These are phyloP conservation scores for Mycena albidolilacea DNA, from an alignment of 768 basidiomycete species.

Conservation along the genomic window DNA sequence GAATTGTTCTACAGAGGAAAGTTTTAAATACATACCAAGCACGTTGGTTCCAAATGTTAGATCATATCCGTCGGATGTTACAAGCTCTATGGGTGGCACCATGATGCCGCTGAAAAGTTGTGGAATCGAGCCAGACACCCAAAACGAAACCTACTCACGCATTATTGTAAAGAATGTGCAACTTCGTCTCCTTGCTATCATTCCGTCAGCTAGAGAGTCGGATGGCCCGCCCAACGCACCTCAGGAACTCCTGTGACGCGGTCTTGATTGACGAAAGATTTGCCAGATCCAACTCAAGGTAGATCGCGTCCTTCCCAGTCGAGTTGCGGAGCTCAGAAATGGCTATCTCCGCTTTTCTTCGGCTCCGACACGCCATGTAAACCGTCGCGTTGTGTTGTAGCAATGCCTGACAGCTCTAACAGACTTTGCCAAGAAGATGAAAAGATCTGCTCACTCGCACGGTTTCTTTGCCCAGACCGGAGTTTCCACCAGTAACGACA, in stretches of 20 bases:
- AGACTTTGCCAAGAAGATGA: background rate
- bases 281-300: constrained; percentile 16
- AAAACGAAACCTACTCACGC: background rate
- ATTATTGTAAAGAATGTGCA: constrained; percentile 28
- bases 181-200: constrained; percentile 11
- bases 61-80: constrained; percentile 67
- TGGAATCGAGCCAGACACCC: background rate
- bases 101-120: constrained; percentile 62
- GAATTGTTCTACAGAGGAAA: background rate
- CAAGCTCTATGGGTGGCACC: constrained; percentile 52
- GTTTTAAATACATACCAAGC: constrained; percentile 51
- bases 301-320: constrained; percentile 17
- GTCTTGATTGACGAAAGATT: constrained; percentile 24
- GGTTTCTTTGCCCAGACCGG: constrained; percentile 18
- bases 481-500: constrained; percentile 23
- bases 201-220: background rate
- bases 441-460: constrained; percentile 3
- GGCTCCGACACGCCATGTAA: constrained; percentile 23
- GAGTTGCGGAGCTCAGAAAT: constrained; percentile 6
- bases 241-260: constrained; percentile 15
- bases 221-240: background rate
- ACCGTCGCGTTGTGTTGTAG: constrained; percentile 27
- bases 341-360: constrained; percentile 5
- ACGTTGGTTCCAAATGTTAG: constrained; percentile 72
- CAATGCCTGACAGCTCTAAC: constrained; percentile 8